phyloP scores from a whole-genome alignment of 2,329 filamentous ascomycete genomes.

The Colletotrichum sp. region DNA sequence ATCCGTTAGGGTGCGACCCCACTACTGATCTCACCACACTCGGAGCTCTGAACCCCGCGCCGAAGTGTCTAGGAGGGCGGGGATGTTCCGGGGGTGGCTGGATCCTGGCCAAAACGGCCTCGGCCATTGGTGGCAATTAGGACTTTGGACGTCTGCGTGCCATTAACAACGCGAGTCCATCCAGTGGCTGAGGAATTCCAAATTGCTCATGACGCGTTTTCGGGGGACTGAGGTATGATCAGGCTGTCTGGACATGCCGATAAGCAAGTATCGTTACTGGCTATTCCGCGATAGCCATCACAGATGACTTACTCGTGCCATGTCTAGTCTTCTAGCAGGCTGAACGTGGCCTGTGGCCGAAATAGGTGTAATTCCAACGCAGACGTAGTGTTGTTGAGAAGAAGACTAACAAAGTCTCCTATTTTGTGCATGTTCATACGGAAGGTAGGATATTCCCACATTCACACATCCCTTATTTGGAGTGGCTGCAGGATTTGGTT shows the following conservation, averaged over 20 bases:
- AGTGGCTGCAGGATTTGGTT: not conserved
- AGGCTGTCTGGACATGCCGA: too few species aligned
- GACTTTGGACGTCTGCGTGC: not conserved
- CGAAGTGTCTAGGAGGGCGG: not conserved
- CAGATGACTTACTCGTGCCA: too few species aligned
- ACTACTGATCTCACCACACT: not conserved
- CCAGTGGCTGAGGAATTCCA: not conserved
- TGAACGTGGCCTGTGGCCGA: too few species aligned
- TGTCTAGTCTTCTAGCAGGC: too few species aligned
- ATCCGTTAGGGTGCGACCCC: not conserved
- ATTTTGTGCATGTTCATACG: not conserved
- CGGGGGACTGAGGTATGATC: not conserved
- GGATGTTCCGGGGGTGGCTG: not conserved
- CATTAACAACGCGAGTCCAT: not conserved
- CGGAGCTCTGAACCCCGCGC: constrained; percentile 8
- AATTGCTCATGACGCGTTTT: not conserved
- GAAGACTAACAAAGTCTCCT: too few species aligned
- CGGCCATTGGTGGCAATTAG: constrained; percentile 11
- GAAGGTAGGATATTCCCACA: too few species aligned
- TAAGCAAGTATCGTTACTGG: too few species aligned
- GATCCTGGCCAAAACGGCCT: not conserved
- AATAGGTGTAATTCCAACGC: too few species aligned
- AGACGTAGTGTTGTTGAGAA: too few species aligned
- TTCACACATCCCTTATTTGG: too few species aligned
- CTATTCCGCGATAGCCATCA: too few species aligned